A percentile compares a stretch with the other conserved stretches of the same genome.
Conservation (phyloP, 2,329 filamentous ascomycete genomes). For the Pseudogymnoascus sp. region DNA sequence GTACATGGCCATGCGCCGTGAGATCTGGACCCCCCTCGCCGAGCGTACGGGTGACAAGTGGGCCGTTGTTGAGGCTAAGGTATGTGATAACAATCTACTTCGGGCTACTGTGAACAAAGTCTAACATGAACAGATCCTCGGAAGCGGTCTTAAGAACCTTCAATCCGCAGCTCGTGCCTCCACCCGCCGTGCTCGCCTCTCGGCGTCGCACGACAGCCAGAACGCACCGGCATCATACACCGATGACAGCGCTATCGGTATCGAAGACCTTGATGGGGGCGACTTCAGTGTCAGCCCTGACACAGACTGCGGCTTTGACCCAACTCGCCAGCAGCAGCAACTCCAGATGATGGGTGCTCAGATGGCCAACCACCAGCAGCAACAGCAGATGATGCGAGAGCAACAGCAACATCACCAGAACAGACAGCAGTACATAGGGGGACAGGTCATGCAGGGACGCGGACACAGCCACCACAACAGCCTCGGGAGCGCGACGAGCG, state of each 20-base stretch:
- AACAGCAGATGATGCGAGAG: constrained; percentile 12
- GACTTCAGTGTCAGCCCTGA: constrained; percentile 48
- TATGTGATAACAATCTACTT: constrained; percentile 28
- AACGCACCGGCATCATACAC: constrained; percentile 24
- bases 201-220: constrained; percentile 31
- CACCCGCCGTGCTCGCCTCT: constrained; percentile 56
- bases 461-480: constrained; percentile 17
- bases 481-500: not conserved
- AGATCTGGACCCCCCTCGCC: constrained; percentile 74
- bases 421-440: constrained; percentile 14
- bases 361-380: constrained; percentile 22
- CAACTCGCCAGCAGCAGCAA: not conserved
- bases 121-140: constrained; percentile 58
- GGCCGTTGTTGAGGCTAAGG: constrained; percentile 61
- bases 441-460: constrained; percentile 26
- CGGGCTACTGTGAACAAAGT: not conserved
- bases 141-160: constrained; percentile 74
- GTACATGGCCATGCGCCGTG: constrained; percentile 71
- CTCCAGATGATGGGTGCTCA: constrained; percentile 12
- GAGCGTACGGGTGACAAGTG: constrained; percentile 74
- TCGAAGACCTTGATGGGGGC: constrained; percentile 49
- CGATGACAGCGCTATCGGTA: constrained; percentile 66
- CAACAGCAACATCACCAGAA: not conserved
- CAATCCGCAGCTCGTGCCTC: constrained; percentile 61
- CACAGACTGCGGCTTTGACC: constrained; percentile 34